Base-by-base conservation (phyloP, 78 protist genomes). In the Dictyostelium intermedium region DNA sequence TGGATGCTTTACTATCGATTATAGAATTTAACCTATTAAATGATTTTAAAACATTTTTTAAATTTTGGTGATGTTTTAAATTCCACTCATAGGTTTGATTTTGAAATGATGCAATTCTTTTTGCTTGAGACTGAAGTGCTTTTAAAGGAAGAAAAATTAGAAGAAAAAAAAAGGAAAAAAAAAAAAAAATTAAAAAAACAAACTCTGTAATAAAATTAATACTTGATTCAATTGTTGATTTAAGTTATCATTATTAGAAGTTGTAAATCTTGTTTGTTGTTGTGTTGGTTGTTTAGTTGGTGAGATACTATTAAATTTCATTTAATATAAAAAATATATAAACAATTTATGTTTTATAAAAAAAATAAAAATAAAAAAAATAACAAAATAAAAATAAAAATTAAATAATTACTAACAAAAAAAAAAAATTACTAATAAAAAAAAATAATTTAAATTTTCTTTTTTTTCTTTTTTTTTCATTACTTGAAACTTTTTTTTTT, bases 61-160 rank as follows among this genome's bases (percentile, higher is more conserved):
- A 32, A 47, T 69, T 69, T 72, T 89, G 82, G 56, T 80, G 80
- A 80, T 89, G 94, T 83, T 87, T 45, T 37, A 60, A 27, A 82
- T 39, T 25, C 89, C 85, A 87, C 66, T 79, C 85, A 87, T 78
- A 87, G 6, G 85, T 56, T 87, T 87, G 93, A n/a, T 87, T 78
- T 63, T 87, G 93, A 66, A 39, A 87, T 0, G 39, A 23, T 1
- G 50, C 41, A 32, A 87, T 37, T 3, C 45, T 87, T 45, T 87
- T 87, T 5, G 47, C 34, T 63, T 87, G 93, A 1, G 72, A 25
- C 14, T 87, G 61, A 23, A 61, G 39, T 37, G 82, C 92, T 85
- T 32, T 39, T 3, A 16, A 45, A 45, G 13, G 13, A 16, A 34
- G 34, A 13, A 85, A 74, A 18, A 73, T 1, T 34, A 18, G 32